A percentile compares a stretch with the other conserved stretches of the same genome.
phyloP scores from a whole-genome alignment of 2,329 filamentous ascomycete genomes.

The Coniochaeta prunicola region DNA sequence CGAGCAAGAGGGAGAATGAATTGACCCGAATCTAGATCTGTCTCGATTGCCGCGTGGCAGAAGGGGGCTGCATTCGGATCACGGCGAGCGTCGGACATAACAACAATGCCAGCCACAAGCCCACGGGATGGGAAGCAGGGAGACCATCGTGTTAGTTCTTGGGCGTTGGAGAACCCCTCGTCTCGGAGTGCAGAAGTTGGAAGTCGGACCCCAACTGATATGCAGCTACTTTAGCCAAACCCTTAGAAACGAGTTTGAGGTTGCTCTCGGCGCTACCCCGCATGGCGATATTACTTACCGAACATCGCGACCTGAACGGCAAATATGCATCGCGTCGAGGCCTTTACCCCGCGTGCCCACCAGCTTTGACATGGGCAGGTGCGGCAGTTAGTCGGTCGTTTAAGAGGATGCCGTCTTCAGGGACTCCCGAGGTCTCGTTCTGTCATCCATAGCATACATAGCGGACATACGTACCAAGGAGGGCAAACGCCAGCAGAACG shows the following conservation, averaged over 20 bases:
- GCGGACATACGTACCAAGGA: too few species aligned
- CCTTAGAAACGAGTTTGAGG: not conserved
- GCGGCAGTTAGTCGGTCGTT: conserved; percentile 1
- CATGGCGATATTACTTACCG: not conserved
- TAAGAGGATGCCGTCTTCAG: not conserved
- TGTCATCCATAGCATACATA: not conserved
- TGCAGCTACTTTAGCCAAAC: not conserved
- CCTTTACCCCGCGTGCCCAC: not conserved
- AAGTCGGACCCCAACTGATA: not conserved
- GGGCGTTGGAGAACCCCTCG: not conserved
- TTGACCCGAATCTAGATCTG: not conserved
- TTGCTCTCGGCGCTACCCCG: not conserved
- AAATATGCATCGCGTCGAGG: not conserved
- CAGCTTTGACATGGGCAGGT: not conserved
- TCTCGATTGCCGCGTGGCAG: not conserved
- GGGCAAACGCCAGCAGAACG: not conserved
- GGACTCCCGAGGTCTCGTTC: not conserved
- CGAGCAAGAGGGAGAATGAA: not conserved
- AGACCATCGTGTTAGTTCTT: not conserved
- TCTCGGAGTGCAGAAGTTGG: not conserved
- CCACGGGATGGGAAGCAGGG: not conserved
- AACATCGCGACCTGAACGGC: not conserved
- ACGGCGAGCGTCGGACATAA: not conserved
- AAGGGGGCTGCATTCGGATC: not conserved
- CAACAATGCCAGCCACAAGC: not conserved